These are phyloP conservation scores for Scedosporium boydii DNA, from an alignment of 2,329 filamentous ascomycete species.

Conservation along the genomic window DNA sequence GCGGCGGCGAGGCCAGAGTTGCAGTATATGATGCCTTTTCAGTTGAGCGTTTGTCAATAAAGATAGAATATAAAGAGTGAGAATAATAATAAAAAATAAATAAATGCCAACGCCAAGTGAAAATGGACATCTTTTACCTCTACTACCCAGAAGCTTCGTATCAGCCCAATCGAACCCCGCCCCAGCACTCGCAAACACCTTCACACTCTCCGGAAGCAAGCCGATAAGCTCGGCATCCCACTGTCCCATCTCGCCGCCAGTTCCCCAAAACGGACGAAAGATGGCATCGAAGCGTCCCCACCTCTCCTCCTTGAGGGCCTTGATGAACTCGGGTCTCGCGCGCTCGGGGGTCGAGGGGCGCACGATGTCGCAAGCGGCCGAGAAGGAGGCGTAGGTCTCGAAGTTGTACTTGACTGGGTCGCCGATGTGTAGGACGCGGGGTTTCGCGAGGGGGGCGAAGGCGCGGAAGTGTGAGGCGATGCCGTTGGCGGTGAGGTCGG, in stretches of 20 bases:
- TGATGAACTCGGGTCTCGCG: conserved; percentile 36
- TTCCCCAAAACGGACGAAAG: conserved; percentile 53
- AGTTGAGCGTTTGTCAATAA: not conserved
- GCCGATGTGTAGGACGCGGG: conserved; percentile 65
- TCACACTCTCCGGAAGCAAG: conserved; percentile 44
- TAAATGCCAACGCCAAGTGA: not conserved
- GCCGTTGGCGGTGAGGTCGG: conserved; percentile 10
- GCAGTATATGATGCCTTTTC: conserved; percentile 56
- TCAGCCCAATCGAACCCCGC: conserved; percentile 61
- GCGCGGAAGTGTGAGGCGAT: conserved; percentile 13
- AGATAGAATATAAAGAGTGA: too few relatives aligned
- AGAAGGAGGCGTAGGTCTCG: conserved; percentile 33
- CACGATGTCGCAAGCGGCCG: conserved; percentile 35
- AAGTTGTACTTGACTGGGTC: conserved; percentile 47
- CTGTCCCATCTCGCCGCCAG: conserved; percentile 55
- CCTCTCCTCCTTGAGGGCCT: conserved; percentile 36
- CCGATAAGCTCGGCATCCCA: conserved; percentile 53
- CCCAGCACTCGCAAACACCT: conserved; percentile 55
- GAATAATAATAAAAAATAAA: not conserved
- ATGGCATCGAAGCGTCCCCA: conserved; percentile 48
- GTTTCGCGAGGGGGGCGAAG: conserved; percentile 18
- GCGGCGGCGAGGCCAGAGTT: conserved; percentile 62
- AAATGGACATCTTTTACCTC: conserved; percentile 30
- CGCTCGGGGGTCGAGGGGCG: conserved; percentile 42
- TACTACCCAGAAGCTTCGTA: conserved; percentile 48